Percentiles rank a stretch among this genome's conserved stretches.
Evolutionary conservation across 2,329 filamentous ascomycete species (phyloP).

Genomic region (Aureobasidium sp.): DNA sequence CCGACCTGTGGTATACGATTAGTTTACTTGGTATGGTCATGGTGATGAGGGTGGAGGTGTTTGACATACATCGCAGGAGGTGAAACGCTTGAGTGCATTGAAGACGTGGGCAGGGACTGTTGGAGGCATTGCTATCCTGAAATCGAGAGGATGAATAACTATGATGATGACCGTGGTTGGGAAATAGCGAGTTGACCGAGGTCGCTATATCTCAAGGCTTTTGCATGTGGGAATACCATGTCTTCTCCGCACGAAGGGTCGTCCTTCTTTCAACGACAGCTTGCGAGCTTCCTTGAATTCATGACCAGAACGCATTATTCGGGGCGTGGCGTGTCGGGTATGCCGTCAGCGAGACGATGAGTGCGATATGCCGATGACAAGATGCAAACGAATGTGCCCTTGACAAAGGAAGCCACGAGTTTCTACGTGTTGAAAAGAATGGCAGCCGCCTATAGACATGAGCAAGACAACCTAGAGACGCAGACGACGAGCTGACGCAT

Average conservation of each 20-base stretch:
- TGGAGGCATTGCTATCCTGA: neutral
- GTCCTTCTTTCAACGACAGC: neutral
- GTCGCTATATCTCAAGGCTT: neutral
- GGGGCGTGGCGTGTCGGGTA: neutral
- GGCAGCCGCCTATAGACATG: too few relatives aligned
- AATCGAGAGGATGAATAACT: neutral
- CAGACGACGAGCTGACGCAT: too few relatives aligned
- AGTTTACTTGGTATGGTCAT: neutral
- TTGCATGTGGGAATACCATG: neutral
- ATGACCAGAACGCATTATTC: neutral
- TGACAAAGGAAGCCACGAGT: neutral
- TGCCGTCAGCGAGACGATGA: too few relatives aligned
- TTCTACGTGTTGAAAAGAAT: neutral
- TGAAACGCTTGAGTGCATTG: constrained; percentile 19
- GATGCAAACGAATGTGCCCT: neutral
- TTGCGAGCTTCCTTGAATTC: too few relatives aligned
- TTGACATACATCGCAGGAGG: constrained; percentile 17
- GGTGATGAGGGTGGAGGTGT: neutral
- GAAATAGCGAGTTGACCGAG: neutral
- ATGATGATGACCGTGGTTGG: too few relatives aligned
- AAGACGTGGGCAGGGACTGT: constrained; percentile 11
- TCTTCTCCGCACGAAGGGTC: constrained; percentile 1
- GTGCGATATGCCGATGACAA: neutral
- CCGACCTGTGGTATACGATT: constrained; percentile 34
- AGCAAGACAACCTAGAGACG: neutral